Evolutionary conservation across 768 basidiomycete species (phyloP), one percentile per base, ranked within the genome.

Genomic region (Lentinus tigrinus): DNA sequence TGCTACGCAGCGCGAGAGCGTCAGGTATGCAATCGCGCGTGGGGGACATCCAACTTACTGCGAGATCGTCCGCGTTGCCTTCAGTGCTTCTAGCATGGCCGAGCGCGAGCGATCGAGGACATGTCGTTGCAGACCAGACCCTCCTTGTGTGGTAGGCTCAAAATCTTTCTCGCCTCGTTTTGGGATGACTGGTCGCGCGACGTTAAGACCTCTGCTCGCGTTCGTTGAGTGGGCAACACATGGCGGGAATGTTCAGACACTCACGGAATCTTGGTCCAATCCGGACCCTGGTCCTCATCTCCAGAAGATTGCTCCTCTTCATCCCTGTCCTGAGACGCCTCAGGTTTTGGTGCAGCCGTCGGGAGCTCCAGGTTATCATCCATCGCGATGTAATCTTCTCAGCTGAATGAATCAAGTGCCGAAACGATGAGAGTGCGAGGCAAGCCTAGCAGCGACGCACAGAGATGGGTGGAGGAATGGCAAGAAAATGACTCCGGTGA

Each of bases 121-220:
- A 73, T 93, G 88, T 26, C 85, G 73, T 67, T 98, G 97, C 13
- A 93, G 75, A 13, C 82, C 84, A 11, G 91, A 88, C 6, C 88
- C 90, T 9, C 76, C 77, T 21, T 79, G 76, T 51, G 75, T 67
- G 63, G 78, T 77, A 1, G 97, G 97, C 70, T 98, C 96, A 63
- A 94, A 98, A 63, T 98, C 95, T 70, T 99, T 98, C 73, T 98
- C 97, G 2, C 97, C 97, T 26, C 97, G 84, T 72, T 92, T 95
- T 6, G 97, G 97, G 50, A 99, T 95, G 6, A 90, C 77, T 2
- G 89, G 90, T 39, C 87, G 81, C 4, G 73, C 65, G 16, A 65
- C 64, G 10, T 65, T 57, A 21, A 52, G 62, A 44, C 47, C 56
- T 34, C 53, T 55, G 26, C 19, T 11, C 23, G 44, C 38, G 48